Evolutionary conservation across 352 stramenopile genomes (phyloP), one percentile per base, ranked within the genome.

Genomic region (Globisporangium uncinulatum): DNA sequence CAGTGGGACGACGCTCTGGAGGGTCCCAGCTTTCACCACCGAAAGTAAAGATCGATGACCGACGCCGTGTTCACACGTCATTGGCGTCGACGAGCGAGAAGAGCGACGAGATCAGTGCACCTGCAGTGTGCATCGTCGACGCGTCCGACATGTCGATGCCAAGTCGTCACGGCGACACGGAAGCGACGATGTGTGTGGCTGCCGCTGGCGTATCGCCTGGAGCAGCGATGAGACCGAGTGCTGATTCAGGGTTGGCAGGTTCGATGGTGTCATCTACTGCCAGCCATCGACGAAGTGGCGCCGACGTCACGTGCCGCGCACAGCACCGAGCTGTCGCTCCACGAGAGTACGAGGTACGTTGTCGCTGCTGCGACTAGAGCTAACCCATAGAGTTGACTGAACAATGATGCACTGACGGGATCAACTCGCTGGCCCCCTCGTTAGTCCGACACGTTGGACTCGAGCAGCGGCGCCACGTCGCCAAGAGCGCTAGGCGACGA

Each of bases 401-500:
- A 15, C 39, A 11, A 17, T 42, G 37, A 15, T 42, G 15, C 8
- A 3, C 15, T 21, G 41, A 46, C 3, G 17, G 20, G 14, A 4
- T 17, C 21, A 24, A 20, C n/a, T 48, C 19, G 4, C 10, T 48
- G 20, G 20, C 20, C 13, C 43, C 8, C 11, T 47, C 32, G 31
- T 32, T 15, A 62, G 57, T 63, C 57, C 0, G 57, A 63, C n/a
- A 63, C 57, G 10, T 46, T 63, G 8, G 57, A 63, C 24, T 58
- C 57, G 11, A 63, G 57, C 36, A 63, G 50, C 36, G 43, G 42
- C 6, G 56, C 45, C 6, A 48, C 53, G 17, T 61, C 56, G n/a
- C 56, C 56, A 15, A 24, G 56, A 54, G 36, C 20, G 4, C 24
- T 37, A n/a, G 29, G 8, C n/a, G 32, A 44, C 3, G 15, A 47